Conservation (phyloP, 345 rosid species). For the Pistacia atlantica region DNA sequence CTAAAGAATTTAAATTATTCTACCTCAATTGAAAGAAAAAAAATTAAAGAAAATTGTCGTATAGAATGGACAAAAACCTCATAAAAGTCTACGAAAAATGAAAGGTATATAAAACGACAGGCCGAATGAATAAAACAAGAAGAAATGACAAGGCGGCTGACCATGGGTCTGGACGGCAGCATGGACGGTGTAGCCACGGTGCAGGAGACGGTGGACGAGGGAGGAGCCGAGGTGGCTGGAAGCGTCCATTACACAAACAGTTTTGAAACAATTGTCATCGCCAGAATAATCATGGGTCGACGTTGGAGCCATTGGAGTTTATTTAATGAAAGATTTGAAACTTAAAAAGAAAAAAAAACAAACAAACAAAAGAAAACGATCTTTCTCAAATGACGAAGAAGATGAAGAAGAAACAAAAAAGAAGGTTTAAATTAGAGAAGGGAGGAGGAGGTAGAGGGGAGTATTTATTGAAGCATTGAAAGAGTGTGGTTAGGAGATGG, state of each 20-base stretch:
- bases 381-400: too few relatives aligned
- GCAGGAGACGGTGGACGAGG: constrained; percentile 46
- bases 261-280: constrained; percentile 14
- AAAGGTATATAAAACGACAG: too few relatives aligned
- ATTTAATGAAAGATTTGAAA: not conserved
- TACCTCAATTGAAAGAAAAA: too few relatives aligned
- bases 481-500: constrained; percentile 18
- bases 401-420: not conserved
- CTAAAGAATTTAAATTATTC: too few relatives aligned
- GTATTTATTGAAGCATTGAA: constrained; percentile 24
- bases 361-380: not conserved
- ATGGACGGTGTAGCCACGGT: constrained; percentile 60
- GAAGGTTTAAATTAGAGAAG: too few relatives aligned
- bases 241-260: constrained; percentile 70
- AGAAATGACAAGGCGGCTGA: too few relatives aligned
- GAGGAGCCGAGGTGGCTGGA: constrained; percentile 54
- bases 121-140: too few relatives aligned
- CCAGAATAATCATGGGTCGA: constrained; percentile 1
- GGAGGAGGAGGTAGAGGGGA: not conserved
- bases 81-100: too few relatives aligned
- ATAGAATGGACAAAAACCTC: too few relatives aligned
- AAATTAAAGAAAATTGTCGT: too few relatives aligned
- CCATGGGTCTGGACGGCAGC: constrained; percentile 45
- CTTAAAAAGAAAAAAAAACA: not conserved
- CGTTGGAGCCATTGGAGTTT: constrained; percentile 42